Evolutionary conservation across 805 yeast species (phyloP).

Genomic region (Candida easanensis): DNA sequence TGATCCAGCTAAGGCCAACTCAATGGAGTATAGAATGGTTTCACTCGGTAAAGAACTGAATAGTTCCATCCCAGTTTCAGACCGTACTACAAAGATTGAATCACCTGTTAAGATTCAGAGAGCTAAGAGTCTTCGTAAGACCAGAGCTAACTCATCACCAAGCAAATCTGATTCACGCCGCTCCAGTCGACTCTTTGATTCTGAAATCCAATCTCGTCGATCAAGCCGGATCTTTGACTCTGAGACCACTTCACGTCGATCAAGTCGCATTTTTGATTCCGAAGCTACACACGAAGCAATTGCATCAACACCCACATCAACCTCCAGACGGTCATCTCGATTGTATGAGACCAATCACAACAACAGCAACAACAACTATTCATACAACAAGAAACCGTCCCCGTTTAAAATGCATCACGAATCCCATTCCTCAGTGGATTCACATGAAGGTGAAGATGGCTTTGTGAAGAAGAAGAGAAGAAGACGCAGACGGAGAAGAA

Average conservation of each 20-base stretch:
- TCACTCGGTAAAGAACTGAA: constrained; percentile 24
- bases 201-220: not conserved
- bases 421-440: not conserved
- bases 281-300: not conserved
- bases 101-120: constrained; percentile 4
- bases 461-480: constrained; percentile 14
- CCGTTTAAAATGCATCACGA: not conserved
- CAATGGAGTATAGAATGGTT: constrained; percentile 21
- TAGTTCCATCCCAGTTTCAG: constrained; percentile 20
- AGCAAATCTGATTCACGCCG: not conserved
- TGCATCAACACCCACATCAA: not conserved
- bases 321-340: constrained; percentile 9
- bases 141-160: not conserved
- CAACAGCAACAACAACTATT: not conserved
- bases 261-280: constrained; percentile 4
- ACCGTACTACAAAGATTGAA: constrained; percentile 16
- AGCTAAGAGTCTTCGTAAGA: constrained; percentile 7
- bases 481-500: constrained; percentile 16
- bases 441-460: not conserved
- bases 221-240: constrained; percentile 8
- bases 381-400: too few relatives aligned
- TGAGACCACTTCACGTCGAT: not conserved
- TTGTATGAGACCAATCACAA: constrained; percentile 4
- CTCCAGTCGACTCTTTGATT: constrained; percentile 6
- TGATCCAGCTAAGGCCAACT: not conserved